A percentile compares a stretch with the other conserved stretches of the same genome.
Conservation (phyloP, 202 grass and related monocot species). For the Schoenoplectus tabernaemontani region DNA sequence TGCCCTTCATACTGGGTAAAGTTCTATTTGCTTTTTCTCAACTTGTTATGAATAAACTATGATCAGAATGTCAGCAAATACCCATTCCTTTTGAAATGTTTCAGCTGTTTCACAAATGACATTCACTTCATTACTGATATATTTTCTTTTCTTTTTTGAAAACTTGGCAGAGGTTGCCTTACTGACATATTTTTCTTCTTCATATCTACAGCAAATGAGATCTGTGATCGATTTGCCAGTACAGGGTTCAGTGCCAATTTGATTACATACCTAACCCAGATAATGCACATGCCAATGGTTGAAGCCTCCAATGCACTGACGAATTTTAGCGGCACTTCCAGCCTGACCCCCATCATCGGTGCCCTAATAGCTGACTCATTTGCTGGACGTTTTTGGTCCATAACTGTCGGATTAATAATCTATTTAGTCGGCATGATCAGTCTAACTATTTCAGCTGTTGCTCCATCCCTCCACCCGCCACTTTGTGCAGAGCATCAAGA, state of each 20-base stretch:
- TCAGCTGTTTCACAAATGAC: not conserved
- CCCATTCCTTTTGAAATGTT: not conserved
- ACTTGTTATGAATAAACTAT: not conserved
- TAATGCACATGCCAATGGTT: slow-evolving; percentile 66
- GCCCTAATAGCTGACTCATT: slow-evolving; percentile 55
- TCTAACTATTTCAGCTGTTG: slow-evolving; percentile 46
- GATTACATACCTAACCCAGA: slow-evolving; percentile 71
- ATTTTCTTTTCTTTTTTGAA: not conserved
- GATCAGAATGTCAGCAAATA: not conserved
- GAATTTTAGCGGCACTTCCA: slow-evolving; percentile 57
- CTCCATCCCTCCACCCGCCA: slow-evolving; percentile 35
- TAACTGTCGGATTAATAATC: slow-evolving; percentile 35
- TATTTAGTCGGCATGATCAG: slow-evolving; percentile 65
- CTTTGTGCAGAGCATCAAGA: slow-evolving; percentile 10
- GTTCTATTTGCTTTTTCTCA: not conserved
- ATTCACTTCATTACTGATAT: not conserved
- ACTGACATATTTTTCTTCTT: not conserved
- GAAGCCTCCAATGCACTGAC: slow-evolving; percentile 66
- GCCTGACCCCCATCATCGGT: slow-evolving; percentile 61
- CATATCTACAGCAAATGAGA: slow-evolving; percentile 40
- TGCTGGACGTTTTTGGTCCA: slow-evolving; percentile 59
- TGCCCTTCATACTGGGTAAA: slow-evolving; percentile 75
- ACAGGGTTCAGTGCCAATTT: slow-evolving; percentile 69
- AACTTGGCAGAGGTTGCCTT: too few species aligned
- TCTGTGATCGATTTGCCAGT: slow-evolving; percentile 58